Evolutionary conservation across 768 basidiomycete species (phyloP), one percentile per base, ranked within the genome.

Genomic region (Kwoniella mangroviensis): DNA sequence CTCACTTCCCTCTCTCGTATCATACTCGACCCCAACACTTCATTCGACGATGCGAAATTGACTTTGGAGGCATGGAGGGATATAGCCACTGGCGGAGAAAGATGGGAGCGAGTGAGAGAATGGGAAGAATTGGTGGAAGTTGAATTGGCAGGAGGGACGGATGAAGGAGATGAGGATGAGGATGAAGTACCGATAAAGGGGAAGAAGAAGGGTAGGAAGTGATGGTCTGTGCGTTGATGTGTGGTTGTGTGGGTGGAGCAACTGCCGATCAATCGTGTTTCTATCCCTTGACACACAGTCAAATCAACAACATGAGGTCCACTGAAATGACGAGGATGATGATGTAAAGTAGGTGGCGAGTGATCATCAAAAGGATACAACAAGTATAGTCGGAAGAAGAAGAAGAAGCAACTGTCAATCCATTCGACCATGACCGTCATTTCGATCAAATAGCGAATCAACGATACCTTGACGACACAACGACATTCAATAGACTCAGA

Each of bases 41-140:
- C 69, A 3, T 81, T 79, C 56, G 79, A 81, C 34, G 65, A 73
- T 41, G 71, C 74, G 26, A 81, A 76, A 49, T 54, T 72, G 19
- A 54, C 74, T 4, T 63, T 81, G 5, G 79, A 81, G 57, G 56
- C 63, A 6, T 81, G 77, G 77, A 64, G 73, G 3, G 77, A 76
- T 63, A 45, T 79, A 5, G 57, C 67, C 1, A 51, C 62, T 4
- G 73, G 69, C 51, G 79, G 79, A 2, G 74, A 73, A 40, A n/a
- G 77, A 40, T 72, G 59, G 34, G 55, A 68, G 21, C 73, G 28
- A 11, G 73, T 75, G 5, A 43, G 67, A 34, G 79, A 81, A 54
- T 81, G 79, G 79, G 73, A 79, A 52, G 78, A 77, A 51, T 49
- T 81, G 57, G 65, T 81, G 1, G 75, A 72, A 9, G 22, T 76